Percentiles rank a stretch among this genome's conserved stretches.
Evolutionary conservation across 2,329 filamentous ascomycete species (phyloP).

Genomic region (Parascedosporium putredinis): DNA sequence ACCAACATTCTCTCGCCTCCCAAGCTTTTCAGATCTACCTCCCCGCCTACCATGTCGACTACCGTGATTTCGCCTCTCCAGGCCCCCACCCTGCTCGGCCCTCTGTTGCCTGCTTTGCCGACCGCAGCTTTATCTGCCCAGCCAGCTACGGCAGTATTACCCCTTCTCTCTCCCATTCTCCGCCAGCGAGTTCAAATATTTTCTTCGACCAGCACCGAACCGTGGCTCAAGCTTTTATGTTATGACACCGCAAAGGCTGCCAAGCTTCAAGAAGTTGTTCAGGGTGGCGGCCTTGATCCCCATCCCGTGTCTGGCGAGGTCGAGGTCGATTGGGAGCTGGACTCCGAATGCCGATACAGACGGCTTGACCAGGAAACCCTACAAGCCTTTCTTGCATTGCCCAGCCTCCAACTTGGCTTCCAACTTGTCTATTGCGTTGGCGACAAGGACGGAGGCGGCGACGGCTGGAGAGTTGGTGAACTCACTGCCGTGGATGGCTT

Average conservation of each 20-base stretch:
- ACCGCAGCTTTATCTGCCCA: constrained; percentile 47
- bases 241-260: constrained; percentile 50
- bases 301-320: constrained; percentile 74
- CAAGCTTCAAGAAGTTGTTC: constrained; percentile 50
- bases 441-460: constrained; percentile 48
- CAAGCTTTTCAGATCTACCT: neutral
- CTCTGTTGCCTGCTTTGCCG: constrained; percentile 49
- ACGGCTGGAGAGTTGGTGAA: constrained; percentile 65
- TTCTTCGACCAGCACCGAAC: constrained; percentile 45
- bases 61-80: constrained; percentile 31
- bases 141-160: constrained; percentile 45
- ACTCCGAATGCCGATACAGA: constrained; percentile 52
- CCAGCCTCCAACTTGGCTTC: constrained; percentile 49
- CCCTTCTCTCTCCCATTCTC: constrained; percentile 54
- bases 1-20: no score
- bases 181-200: constrained; percentile 58
- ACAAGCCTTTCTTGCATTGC: constrained; percentile 53
- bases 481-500: constrained; percentile 49
- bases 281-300: constrained; percentile 58
- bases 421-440: constrained; percentile 60
- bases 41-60: constrained; percentile 11
- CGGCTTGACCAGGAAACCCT: constrained; percentile 68
- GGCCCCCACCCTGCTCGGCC: constrained; percentile 37
- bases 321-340: constrained; percentile 59
- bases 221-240: constrained; percentile 64